A percentile compares a stretch with the other conserved stretches of the same genome.
phyloP scores from a whole-genome alignment of 306 rosid species.

The Glycine soja region DNA sequence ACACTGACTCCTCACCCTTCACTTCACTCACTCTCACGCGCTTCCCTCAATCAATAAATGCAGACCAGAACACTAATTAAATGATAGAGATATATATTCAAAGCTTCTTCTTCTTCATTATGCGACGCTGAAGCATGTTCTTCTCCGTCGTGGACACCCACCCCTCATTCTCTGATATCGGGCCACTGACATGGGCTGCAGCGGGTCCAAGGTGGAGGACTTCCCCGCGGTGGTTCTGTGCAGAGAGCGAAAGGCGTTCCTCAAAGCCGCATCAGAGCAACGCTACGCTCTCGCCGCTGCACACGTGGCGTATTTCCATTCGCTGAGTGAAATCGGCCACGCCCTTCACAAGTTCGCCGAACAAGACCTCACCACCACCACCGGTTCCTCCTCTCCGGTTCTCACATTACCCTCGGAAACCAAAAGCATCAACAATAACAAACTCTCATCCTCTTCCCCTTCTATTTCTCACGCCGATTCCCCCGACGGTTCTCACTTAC shows the following conservation, averaged over 20 bases:
- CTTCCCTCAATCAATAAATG: no score
- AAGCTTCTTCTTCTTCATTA: no score
- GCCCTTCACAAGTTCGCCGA: slow-evolving; percentile 82
- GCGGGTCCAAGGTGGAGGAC: slow-evolving; percentile 83
- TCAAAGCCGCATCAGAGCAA: slow-evolving; percentile 79
- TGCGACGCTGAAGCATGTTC: no score
- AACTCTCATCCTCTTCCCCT: slow-evolving; percentile 59
- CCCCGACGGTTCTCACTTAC: slow-evolving; percentile 64
- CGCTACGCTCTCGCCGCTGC: slow-evolving; percentile 95
- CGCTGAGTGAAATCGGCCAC: slow-evolving; percentile 76
- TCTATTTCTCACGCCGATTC: slow-evolving; percentile 57
- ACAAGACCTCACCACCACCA: slow-evolving; percentile 60
- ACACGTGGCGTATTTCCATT: slow-evolving; percentile 81
- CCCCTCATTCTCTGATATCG: not conserved
- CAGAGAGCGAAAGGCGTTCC: slow-evolving; percentile 68
- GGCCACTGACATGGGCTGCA: slow-evolving; percentile 79
- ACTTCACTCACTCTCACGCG: no score
- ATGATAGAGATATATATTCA: no score
- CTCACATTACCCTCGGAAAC: slow-evolving; percentile 86
- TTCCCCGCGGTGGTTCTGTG: slow-evolving; percentile 84
- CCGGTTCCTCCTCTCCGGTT: slow-evolving; percentile 69
- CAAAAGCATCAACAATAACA: not conserved
- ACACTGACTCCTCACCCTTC: no score
- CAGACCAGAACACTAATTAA: no score
- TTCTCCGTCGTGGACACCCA: not conserved